Evolutionary conservation across 2,329 filamentous ascomycete species (phyloP), one percentile per base, ranked within the genome.

Genomic region (Clonostachys sp.): DNA sequence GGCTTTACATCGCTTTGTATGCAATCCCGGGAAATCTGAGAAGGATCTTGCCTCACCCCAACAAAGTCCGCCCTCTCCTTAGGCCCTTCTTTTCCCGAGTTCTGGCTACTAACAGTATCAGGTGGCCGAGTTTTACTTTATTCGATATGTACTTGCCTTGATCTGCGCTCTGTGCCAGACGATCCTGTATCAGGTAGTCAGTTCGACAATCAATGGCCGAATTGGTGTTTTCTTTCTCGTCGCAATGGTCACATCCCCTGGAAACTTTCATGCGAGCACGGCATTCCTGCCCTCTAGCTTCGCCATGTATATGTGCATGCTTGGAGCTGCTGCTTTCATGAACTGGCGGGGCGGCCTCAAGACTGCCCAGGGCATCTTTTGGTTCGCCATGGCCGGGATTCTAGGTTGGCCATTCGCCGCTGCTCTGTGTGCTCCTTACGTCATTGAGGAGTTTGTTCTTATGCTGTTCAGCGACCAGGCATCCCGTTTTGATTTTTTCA

Each of bases 391-490:
- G 9, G 94, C 89, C 34, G 88, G 87, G 8, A 77, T 95, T 39
- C 71, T 99, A 10, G 94, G 94, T 1, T 99, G 94, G 94, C 94
- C 94, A 0, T 99, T 99, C 70, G 86, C 91, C 12, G 84, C 86
- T 36, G 91, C 90, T 10, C 74, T 99, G 39, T 83, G 87, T 47
- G 67, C 86, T 6, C 94, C 94, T 1, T 95, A 94, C 59, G 63
- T 96, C 30, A 57, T 86, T 0, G 91, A 96, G 63, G 91, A 96
- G 57, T 61, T 82, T 4, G 62, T 91, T 4, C 67, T 83, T 42
- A 72, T 76, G 8, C 41, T 73, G 17, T 65, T 83, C 36, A 75
- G 77, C 43, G 75, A 78, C 52, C 72, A 71, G 47, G 77, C 81
- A n/a, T 76, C 81, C 13, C 61, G 88, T 3, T 75, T 80, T 45